Evolutionary conservation across 2,329 filamentous ascomycete species (phyloP), one percentile per base, ranked within the genome.

Genomic region (Alternaria hordeiaustralica): DNA sequence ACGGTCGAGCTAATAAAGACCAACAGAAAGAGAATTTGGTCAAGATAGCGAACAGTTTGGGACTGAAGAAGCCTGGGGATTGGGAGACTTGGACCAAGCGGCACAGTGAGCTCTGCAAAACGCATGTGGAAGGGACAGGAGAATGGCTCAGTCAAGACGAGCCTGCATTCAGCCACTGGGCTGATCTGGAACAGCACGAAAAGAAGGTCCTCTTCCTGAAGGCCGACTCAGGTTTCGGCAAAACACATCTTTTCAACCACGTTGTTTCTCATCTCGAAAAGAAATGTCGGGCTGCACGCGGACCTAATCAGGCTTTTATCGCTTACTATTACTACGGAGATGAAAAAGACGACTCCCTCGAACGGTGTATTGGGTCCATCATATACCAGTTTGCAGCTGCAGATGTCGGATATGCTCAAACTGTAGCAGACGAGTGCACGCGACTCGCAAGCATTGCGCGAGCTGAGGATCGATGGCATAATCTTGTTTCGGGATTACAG

Each of bases 321-420:
- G 61, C 64, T 1, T 70, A 70, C 47, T 70, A 70, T 53, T 70
- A 70, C 33, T 70, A 61, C 23, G 45, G 64, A 5, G 68, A 63
- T 5, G 66, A 67, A 1, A 67, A 63, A 33, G 61, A 66, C 18
- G 58, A 66, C 2, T 63, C 65, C 12, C 57, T 70, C 3, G 67
- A 70, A 15, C 43, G 47, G 11, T 70, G 63, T 2, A 20, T 70
- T 23, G 66, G 63, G 6, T 68, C 65, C 8, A 64, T 68, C 46
- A 61, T 70, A 23, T 68, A 66, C 20, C 67, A 70, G 3, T 60
- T 70, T n/a, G 61, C 56, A 28, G 15, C 10, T 9, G 45, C 53
- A 13, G 50, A 70, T 28, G 10, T 49, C 1, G 60, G 51, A 5
- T 70, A 70, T 47, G 67, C 67, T 13, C 55, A 53, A 44, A 30